phyloP scores from a whole-genome alignment of 2,329 filamentous ascomycete genomes.

The Colletotrichum agaves region DNA sequence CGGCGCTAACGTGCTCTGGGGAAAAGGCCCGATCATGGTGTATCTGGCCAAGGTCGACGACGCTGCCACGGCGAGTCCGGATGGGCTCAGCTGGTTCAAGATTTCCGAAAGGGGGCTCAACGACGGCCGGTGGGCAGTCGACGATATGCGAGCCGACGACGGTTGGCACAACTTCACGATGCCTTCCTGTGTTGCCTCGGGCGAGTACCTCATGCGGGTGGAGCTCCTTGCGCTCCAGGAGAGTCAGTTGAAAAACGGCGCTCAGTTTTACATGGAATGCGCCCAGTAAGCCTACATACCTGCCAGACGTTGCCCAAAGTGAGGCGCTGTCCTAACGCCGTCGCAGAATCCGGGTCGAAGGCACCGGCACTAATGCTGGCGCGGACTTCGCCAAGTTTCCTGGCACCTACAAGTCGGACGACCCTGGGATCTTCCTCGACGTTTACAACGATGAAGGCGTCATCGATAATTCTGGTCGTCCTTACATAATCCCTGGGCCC shows the following conservation, averaged over 20 bases:
- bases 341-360: conserved; percentile 48
- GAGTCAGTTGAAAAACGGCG: conserved; percentile 40
- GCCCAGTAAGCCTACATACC: conserved; percentile 39
- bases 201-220: conserved; percentile 54
- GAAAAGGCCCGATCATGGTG: conserved; percentile 56
- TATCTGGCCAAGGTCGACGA: conserved; percentile 61
- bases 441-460: conserved; percentile 43
- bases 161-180: conserved; percentile 50
- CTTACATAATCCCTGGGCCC: conserved; percentile 50
- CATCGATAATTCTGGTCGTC: conserved; percentile 40
- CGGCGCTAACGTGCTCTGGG: neutral
- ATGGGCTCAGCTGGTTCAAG: conserved; percentile 61
- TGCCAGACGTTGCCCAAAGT: conserved; percentile 14
- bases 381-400: conserved; percentile 48
- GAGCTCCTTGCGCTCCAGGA: conserved; percentile 55
- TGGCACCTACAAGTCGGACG: conserved; percentile 47
- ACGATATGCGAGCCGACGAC: conserved; percentile 33
- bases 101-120: conserved; percentile 54
- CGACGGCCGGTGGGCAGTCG: conserved; percentile 44
- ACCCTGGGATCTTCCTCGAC: conserved; percentile 48
- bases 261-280: conserved; percentile 42
- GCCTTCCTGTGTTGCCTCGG: conserved; percentile 50
- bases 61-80: conserved; percentile 51
- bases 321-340: conserved; percentile 38
- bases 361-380: conserved; percentile 43